Evolutionary conservation across 345 rosid species (phyloP), one percentile per base, ranked within the genome.

Genomic region (Rhodamnia rubescens): DNA sequence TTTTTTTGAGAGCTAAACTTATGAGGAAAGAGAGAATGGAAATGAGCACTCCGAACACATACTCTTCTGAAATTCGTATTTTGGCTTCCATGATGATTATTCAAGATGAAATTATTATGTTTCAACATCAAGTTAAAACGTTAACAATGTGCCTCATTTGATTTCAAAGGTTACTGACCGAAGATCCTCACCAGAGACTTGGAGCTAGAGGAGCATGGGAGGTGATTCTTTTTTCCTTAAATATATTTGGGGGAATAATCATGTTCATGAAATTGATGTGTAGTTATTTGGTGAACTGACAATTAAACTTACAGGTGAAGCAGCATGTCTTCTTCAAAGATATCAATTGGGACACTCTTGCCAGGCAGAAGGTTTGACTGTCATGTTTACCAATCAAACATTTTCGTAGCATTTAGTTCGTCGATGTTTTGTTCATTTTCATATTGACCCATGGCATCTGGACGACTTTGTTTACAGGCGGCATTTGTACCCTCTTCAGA

Each of bases 161-260:
- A 26, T 51, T 82, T 50, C 32, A 84, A 88, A 98, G 99, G 87
- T 91, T 98, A 82, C 91, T 98, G 90, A 96, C 98, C 2, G 99
- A 98, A 93, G 99, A 96, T 92, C 99, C 99, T 85, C 87, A 98
- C 89, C 95, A 89, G 91, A 98, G 99, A 92, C 99, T 98, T 88
- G 99, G 99, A 86, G 95, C 98, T 49, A 84, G 93, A 89, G 99
- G 99, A 86, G 99, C 99, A 53, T 88, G 95, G 75, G 95, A 98
- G 99, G 99, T 98, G 87, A 90, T 85, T 88, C 29, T 52, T 57
- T 83, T n/a, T 47, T 53, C 12, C 47, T 69, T 36, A 36, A 69
- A 32, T 69, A 36, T 69, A 36, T 18, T 5, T 69, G 47, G 80
- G 47, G 47, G 47, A 69, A 69, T 69, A 36, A 69, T 69, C 13